Percentiles rank a stretch among this genome's conserved stretches.
Evolutionary conservation across 306 rosid species (phyloP).

Genomic region (Castanea crenata): DNA sequence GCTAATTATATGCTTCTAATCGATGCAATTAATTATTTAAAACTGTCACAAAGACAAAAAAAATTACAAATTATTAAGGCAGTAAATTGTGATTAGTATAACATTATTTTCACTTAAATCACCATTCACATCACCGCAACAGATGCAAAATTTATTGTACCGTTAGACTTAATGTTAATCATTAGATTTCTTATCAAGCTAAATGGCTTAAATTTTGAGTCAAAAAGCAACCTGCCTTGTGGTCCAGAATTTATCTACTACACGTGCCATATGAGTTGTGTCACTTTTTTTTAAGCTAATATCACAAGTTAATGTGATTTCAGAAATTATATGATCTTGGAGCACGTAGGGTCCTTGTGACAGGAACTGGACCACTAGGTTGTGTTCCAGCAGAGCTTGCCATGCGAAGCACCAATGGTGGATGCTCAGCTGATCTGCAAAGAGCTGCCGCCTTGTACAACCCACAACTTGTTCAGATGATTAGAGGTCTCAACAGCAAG

Average conservation of each 20-base stretch:
- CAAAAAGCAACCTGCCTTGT: too few species aligned
- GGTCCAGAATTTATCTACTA: too few species aligned
- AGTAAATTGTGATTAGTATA: too few species aligned
- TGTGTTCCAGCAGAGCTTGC: constrained; percentile 79
- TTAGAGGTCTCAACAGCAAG: constrained; percentile 37
- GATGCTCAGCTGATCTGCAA: constrained; percentile 55
- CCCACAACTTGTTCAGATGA: constrained; percentile 58
- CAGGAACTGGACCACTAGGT: constrained; percentile 78
- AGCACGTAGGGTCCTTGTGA: constrained; percentile 59
- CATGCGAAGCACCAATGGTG: constrained; percentile 43
- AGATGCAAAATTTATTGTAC: too few species aligned
- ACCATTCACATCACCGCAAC: too few species aligned
- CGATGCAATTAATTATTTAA: too few species aligned
- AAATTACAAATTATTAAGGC: too few species aligned
- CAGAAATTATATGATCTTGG: constrained; percentile 58
- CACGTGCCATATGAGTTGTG: too few species aligned
- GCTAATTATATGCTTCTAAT: too few species aligned
- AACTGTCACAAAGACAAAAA: too few species aligned
- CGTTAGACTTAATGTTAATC: too few species aligned
- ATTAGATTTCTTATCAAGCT: background rate
- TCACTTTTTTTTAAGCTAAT: background rate
- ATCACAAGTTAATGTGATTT: background rate
- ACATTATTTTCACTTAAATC: too few species aligned
- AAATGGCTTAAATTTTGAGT: background rate
- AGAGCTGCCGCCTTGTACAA: constrained; percentile 64